phyloP scores from a whole-genome alignment of 2,329 filamentous ascomycete species.

The Aspergillus sp. region DNA sequence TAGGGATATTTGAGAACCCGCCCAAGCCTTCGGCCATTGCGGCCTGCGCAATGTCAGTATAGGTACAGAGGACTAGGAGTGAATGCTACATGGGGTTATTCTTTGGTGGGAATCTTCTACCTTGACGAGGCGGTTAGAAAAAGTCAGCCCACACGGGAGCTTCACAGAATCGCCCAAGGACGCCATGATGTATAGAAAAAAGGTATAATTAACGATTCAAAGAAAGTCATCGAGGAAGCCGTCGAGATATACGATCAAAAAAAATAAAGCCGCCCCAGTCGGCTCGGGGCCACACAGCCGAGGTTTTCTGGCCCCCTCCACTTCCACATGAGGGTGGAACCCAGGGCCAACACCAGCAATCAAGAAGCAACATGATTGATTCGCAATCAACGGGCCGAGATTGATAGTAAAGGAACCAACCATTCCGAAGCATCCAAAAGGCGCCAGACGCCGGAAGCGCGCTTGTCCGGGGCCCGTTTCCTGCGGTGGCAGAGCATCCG shows the following conservation, averaged over 20 bases:
- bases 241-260: background rate
- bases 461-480: background rate
- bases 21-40: constrained; percentile 46
- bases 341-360: background rate
- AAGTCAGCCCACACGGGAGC: constrained; percentile 55
- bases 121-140: constrained; percentile 57
- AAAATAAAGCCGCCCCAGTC: background rate
- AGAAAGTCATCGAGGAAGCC: background rate
- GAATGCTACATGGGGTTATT: background rate
- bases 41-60: constrained; percentile 37
- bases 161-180: constrained; percentile 46
- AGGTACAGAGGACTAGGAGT: background rate
- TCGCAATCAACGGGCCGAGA: background rate
- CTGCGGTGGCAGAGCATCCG: background rate
- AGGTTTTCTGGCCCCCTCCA: background rate
- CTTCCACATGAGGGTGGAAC: constrained; percentile 1
- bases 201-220: background rate
- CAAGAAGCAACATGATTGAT: background rate
- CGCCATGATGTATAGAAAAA: constrained; percentile 12
- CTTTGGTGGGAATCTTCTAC: constrained; percentile 15
- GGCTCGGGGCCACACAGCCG: background rate
- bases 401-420: background rate
- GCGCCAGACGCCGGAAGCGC: background rate
- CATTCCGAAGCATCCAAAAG: background rate
- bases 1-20: constrained; percentile 47